A percentile compares a stretch with the other conserved stretches of the same genome.
Conservation (phyloP, 2,329 filamentous ascomycete species). For the Ilyonectria sp. region DNA sequence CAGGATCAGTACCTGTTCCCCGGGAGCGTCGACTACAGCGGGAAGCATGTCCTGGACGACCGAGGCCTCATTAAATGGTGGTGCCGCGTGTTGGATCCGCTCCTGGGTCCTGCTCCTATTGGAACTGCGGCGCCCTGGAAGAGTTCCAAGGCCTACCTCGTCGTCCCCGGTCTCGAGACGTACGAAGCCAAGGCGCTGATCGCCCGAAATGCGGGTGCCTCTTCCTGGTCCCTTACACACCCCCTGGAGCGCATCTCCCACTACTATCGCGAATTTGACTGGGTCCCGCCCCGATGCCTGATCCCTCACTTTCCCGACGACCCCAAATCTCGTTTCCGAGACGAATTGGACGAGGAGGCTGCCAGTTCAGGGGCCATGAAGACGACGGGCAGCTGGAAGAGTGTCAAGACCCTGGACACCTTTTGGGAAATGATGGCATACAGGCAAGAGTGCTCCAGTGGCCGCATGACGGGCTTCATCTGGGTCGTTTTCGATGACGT, state of each 20-base stretch:
- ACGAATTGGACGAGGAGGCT: slow-evolving; percentile 90
- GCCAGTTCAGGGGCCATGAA: slow-evolving; percentile 69
- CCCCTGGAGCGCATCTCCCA: slow-evolving; percentile 78
- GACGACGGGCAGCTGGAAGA: slow-evolving; percentile 82
- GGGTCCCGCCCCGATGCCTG: slow-evolving; percentile 83
- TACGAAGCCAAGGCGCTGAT: slow-evolving; percentile 86
- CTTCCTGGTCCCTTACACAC: slow-evolving; percentile 78
- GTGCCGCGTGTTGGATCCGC: slow-evolving; percentile 87
- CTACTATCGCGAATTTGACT: slow-evolving; percentile 70
- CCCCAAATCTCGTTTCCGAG: slow-evolving; percentile 90
- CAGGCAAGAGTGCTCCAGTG: slow-evolving; percentile 94
- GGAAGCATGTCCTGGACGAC: slow-evolving; percentile 94
- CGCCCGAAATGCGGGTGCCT: slow-evolving; percentile 67
- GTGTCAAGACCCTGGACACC: slow-evolving; percentile 85
- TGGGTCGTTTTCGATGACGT: slow-evolving; percentile 87
- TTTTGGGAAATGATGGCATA: slow-evolving; percentile 99
- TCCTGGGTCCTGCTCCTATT: slow-evolving; percentile 68
- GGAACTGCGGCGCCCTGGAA: slow-evolving; percentile 56
- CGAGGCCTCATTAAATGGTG: slow-evolving; percentile 94
- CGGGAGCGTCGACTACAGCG: slow-evolving; percentile 85
- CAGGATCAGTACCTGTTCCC: slow-evolving; percentile 97
- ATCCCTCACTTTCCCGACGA: slow-evolving; percentile 96
- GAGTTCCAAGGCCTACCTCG: slow-evolving; percentile 80
- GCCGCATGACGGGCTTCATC: slow-evolving; percentile 91
- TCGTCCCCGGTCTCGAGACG: slow-evolving; percentile 89